Percentiles rank a stretch among this genome's conserved stretches.
Conservation (phyloP, 192 early-diverging fungal genomes). For the Mortierella claussenii region DNA sequence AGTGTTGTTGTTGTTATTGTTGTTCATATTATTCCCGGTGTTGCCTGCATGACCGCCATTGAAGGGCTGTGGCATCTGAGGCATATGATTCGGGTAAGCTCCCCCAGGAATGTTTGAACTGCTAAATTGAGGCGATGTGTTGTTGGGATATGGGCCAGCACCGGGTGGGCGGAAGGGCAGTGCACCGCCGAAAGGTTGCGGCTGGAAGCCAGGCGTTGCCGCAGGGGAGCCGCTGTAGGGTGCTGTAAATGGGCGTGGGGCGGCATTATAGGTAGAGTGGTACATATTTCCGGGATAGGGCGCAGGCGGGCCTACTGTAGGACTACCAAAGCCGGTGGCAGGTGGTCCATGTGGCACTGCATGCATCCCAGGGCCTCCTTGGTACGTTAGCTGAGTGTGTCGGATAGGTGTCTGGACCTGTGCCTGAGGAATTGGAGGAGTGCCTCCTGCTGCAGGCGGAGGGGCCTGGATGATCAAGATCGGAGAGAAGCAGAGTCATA, state of each 20-base stretch:
- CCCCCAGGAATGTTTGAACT: slow-evolving; percentile 7
- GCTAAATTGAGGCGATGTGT: slow-evolving; percentile 22
- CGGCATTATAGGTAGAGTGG: slow-evolving; percentile 10
- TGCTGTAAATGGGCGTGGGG: slow-evolving; percentile 13
- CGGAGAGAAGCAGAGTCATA: too few species aligned
- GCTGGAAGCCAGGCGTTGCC: slow-evolving; percentile 9
- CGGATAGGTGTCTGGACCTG: slow-evolving; percentile 23
- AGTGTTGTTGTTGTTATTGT: slow-evolving; percentile 27
- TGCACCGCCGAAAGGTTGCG: slow-evolving; percentile 2
- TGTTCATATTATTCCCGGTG: slow-evolving; percentile 17
- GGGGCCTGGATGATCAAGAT: too few species aligned
- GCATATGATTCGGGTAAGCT: slow-evolving; percentile 16
- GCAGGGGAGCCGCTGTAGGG: slow-evolving; percentile 12
- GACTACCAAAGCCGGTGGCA: slow-evolving; percentile 20
- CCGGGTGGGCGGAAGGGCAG: slow-evolving; percentile 22
- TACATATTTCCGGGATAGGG: slow-evolving; percentile 27
- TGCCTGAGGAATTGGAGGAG: slow-evolving; percentile 30
- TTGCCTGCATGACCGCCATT: neutral
- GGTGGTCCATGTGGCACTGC: slow-evolving; percentile 19
- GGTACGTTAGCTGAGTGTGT: slow-evolving; percentile 37
- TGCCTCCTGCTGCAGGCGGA: slow-evolving; percentile 25
- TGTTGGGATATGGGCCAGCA: slow-evolving; percentile 9
- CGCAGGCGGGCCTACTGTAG: slow-evolving; percentile 21
- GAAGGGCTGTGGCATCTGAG: slow-evolving; percentile 30
- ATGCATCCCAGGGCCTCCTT: slow-evolving; percentile 14